These are phyloP conservation scores for Daedaleopsis nitida DNA, from an alignment of 768 basidiomycete species.

Conservation along the genomic window DNA sequence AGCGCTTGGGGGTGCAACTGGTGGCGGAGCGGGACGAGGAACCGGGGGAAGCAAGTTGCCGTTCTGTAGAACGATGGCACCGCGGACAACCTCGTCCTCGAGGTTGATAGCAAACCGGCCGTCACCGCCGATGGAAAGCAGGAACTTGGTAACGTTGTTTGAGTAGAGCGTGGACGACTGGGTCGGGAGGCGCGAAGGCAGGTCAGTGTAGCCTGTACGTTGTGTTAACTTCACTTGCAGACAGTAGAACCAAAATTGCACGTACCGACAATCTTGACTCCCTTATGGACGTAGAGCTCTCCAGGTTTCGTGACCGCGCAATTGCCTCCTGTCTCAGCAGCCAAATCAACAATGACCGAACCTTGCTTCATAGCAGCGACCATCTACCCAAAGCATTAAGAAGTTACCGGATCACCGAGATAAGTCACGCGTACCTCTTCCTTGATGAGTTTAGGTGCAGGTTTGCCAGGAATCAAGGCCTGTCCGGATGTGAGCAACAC, in stretches of 20 bases:
- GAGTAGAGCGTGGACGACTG: constrained; percentile 90
- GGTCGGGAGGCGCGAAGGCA: constrained; percentile 86
- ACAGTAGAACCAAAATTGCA: background rate
- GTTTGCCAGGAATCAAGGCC: constrained; percentile 86
- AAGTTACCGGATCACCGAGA: background rate
- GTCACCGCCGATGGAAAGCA: constrained; percentile 71
- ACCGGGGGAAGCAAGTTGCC: constrained; percentile 66
- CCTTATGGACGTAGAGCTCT: constrained; percentile 64
- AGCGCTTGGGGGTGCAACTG: constrained; percentile 51
- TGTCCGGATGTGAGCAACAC: constrained; percentile 24
- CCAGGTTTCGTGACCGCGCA: constrained; percentile 83
- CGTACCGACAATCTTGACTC: constrained; percentile 82
- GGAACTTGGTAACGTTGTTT: constrained; percentile 89
- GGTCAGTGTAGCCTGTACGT: constrained; percentile 71
- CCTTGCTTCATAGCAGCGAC: constrained; percentile 91
- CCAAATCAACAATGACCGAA: constrained; percentile 84
- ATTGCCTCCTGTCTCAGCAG: constrained; percentile 89
- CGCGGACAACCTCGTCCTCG: constrained; percentile 82
- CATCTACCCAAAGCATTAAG: constrained; percentile 46
- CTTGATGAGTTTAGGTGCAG: constrained; percentile 83
- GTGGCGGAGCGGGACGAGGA: constrained; percentile 69
- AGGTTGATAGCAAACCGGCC: constrained; percentile 68
- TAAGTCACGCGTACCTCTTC: constrained; percentile 45
- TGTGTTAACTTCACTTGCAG: background rate
- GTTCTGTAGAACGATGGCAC: constrained; percentile 73